Evolutionary conservation across 202 grass and related monocot species (phyloP), one percentile per base, ranked within the genome.

Genomic region (Zoysia matrella): DNA sequence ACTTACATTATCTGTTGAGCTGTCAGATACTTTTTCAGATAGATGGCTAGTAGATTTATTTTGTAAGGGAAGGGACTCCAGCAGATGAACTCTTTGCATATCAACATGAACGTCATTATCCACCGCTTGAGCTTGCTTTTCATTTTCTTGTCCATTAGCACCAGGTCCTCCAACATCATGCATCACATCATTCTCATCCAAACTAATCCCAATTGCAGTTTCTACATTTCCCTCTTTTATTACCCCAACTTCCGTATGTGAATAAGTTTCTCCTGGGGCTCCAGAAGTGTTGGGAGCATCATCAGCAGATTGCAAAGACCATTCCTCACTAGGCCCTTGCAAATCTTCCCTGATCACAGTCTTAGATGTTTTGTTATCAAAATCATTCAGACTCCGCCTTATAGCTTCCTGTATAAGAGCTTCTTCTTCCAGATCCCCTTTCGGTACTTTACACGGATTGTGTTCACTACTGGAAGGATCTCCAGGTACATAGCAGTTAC

Each of bases 361-460:
- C 76, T 74, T 48, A 83, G 52, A 88, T 56, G 75, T 65, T 22
- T 73, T 72, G 62, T 88, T 83, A 62, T 82, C 76, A 47, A 85
- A 89, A 88, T 94, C 86, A 50, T 90, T 82, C 50, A 98, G 79
- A 74, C 95, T 94, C 89, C 90, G 89, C 84, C 52, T 94, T 88
- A 94, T 97, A 80, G 92, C 92, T 98, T 98, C 92, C 66, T 94
- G 90, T 72, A 98, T 64, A 67, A 94, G 84, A 74, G 81, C 88
- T 63, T 88, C 92, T 84, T 98, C 95, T 92, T 98, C 90, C 66
- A 93, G 56, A 80, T 83, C 88, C 71, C 88, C 92, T 85, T 84
- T 91, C n/a, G 88, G 84, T 80, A 91, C 45, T 73, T 86, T 93
- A 76, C 45, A 67, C 50, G 65, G 45, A 88, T 86, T 65, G 82